phyloP scores from a whole-genome alignment of 495 filamentous ascomycete species.

The Amphirosellinia nigrospora region DNA sequence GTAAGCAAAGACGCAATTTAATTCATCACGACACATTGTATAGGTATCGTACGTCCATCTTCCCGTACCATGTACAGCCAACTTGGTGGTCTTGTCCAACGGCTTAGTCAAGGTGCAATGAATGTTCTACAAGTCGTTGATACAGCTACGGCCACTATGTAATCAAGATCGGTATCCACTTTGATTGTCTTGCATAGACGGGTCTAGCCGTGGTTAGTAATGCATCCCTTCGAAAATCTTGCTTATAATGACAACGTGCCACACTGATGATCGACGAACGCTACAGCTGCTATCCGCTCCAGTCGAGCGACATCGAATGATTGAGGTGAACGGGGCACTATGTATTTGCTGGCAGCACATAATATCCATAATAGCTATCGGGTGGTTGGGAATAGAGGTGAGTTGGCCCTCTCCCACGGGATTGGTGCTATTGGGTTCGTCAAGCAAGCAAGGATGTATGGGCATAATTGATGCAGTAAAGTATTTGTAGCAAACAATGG shows the following conservation, averaged over 20 bases:
- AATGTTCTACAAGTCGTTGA: conserved; percentile 1
- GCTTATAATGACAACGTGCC: conserved; percentile 9
- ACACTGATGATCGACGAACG: conserved; percentile 26
- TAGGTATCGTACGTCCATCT: neutral
- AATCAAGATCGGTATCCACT: conserved; percentile 22
- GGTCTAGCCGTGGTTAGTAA: conserved; percentile 15
- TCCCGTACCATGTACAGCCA: neutral
- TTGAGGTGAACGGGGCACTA: conserved; percentile 13
- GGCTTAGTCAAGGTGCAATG: neutral
- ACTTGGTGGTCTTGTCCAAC: neutral
- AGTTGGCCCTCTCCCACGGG: conserved; percentile 15
- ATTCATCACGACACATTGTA: neutral
- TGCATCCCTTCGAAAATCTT: neutral
- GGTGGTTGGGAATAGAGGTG: conserved; percentile 23
- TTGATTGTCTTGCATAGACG: conserved; percentile 4
- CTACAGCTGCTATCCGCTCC: conserved; percentile 14
- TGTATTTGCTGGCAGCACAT: conserved; percentile 27
- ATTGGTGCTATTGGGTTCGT: conserved; percentile 16
- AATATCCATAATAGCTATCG: conserved; percentile 6
- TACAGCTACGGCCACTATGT: neutral
- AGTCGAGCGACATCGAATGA: conserved; percentile 18
- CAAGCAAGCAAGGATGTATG: conserved; percentile 1
- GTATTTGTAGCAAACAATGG: conserved; percentile 26
- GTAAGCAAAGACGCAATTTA: neutral
- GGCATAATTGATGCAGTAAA: conserved; percentile 5